Percentiles rank a stretch among this genome's conserved stretches.
phyloP scores from a whole-genome alignment of 108 stramenopile genomes.

The Fistulifera pelliculosa region DNA sequence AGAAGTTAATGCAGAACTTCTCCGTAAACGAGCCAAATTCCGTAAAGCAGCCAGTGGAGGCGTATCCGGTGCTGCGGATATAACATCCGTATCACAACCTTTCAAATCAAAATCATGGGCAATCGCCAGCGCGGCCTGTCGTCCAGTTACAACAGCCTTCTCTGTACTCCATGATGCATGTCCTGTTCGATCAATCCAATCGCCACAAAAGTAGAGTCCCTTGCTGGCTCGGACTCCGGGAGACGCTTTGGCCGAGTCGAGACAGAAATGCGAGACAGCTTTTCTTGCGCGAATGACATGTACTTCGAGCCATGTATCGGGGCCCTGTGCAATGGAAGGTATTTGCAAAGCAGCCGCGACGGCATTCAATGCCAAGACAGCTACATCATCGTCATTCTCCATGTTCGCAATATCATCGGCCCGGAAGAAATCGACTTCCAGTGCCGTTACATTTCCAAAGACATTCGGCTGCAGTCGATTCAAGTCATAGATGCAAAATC shows the following conservation, averaged over 20 bases:
- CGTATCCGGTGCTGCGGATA: constrained; percentile 61
- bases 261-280: constrained; percentile 73
- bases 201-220: constrained; percentile 62
- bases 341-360: constrained; percentile 47
- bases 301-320: too few species aligned
- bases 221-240: constrained; percentile 42
- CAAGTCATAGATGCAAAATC: constrained; percentile 81
- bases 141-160: constrained; percentile 73
- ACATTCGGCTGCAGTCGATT: constrained; percentile 48
- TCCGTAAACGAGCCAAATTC: constrained; percentile 27
- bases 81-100: constrained; percentile 23
- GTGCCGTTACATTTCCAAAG: constrained; percentile 16
- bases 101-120: constrained; percentile 40
- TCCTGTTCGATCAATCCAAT: constrained; percentile 70
- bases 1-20: constrained; percentile 15
- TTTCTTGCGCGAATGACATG: constrained; percentile 52
- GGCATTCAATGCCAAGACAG: constrained; percentile 41
- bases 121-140: constrained; percentile 55
- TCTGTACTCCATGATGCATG: constrained; percentile 78
- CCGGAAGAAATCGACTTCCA: constrained; percentile 82
- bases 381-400: constrained; percentile 29
- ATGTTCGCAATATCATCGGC: constrained; percentile 57
- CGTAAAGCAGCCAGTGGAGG: constrained; percentile 44
- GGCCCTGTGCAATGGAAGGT: constrained; percentile 15
- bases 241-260: constrained; percentile 43